Evolutionary conservation across 371 early-diverging fungal species (phyloP).

Genomic region (Apophysomyces elegans): DNA sequence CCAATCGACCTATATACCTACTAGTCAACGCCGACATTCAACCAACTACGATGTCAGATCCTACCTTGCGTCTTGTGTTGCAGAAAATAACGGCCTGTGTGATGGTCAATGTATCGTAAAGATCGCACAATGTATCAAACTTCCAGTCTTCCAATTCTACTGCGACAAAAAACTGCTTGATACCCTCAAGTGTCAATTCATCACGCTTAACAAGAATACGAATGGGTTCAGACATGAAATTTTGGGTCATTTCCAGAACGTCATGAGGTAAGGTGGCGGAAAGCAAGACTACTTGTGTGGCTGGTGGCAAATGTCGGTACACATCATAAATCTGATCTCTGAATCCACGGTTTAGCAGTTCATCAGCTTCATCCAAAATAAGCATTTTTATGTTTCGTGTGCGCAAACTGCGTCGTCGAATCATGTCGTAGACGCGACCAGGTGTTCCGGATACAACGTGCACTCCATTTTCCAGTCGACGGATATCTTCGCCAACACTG

Average conservation of each 20-base stretch:
- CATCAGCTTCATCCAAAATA: conserved; percentile 98
- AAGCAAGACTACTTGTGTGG: conserved; percentile 89
- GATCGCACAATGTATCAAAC: conserved; percentile 89
- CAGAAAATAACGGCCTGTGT: conserved; percentile 97
- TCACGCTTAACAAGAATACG: conserved; percentile 96
- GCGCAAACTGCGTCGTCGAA: conserved; percentile 75
- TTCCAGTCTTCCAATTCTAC: conserved; percentile 93
- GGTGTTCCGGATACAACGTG: conserved; percentile 95
- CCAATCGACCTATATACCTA: conserved; percentile 86
- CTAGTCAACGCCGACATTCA: too few relatives aligned
- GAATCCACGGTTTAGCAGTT: conserved; percentile 94
- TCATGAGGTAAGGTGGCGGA: conserved; percentile 94
- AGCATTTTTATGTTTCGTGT: conserved; percentile 87
- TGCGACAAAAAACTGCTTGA: conserved; percentile 94
- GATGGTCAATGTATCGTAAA: conserved; percentile 91
- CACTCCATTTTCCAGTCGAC: conserved; percentile 63
- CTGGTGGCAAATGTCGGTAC: conserved; percentile 84
- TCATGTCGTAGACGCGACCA: conserved; percentile 95
- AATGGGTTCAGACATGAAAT: conserved; percentile 93
- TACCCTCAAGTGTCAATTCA: conserved; percentile 93
- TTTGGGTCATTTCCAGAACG: conserved; percentile 88
- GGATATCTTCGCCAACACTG: conserved; percentile 81
- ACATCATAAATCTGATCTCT: conserved; percentile 94
- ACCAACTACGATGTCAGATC: too few relatives aligned
- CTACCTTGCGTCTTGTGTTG: conserved; percentile 69